phyloP scores from a whole-genome alignment of 345 rosid genomes.

The Eucalyptus brandiana region DNA sequence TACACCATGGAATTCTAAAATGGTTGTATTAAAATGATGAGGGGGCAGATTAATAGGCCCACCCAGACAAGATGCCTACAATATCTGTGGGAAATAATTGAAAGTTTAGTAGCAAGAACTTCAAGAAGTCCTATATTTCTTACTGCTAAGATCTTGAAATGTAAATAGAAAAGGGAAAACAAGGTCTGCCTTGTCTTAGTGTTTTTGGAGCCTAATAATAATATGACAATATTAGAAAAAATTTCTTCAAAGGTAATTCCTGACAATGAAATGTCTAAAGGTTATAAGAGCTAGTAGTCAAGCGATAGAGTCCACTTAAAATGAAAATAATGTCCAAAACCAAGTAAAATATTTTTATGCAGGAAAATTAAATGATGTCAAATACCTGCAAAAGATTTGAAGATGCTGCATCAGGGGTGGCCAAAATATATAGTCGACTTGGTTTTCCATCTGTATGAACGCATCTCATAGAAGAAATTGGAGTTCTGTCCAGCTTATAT shows the following conservation, averaged over 20 bases:
- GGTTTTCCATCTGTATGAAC: constrained; percentile 59
- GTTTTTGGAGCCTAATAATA: background rate
- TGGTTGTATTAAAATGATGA: background rate
- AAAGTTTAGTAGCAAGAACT: background rate
- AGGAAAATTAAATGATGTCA: background rate
- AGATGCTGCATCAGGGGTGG: constrained; percentile 36
- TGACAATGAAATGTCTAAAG: background rate
- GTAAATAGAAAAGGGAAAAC: background rate
- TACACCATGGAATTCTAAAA: background rate
- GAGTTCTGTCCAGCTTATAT: constrained; percentile 58
- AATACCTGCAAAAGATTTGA: constrained; percentile 49
- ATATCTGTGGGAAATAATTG: background rate
- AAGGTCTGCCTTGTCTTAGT: background rate
- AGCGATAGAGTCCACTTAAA: background rate
- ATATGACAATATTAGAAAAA: background rate
- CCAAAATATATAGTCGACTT: constrained; percentile 60
- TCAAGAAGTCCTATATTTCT: background rate
- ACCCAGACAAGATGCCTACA: background rate
- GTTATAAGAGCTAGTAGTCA: background rate
- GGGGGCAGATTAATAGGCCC: background rate
- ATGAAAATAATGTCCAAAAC: background rate
- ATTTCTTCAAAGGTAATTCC: background rate
- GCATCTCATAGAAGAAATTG: constrained; percentile 68
- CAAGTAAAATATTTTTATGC: background rate
- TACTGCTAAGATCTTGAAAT: background rate